A percentile compares a stretch with the other conserved stretches of the same genome.
These are phyloP conservation scores for Ceratobasidium papillatum DNA, from an alignment of 1,284 basidiomycete genomes.

Conservation along the genomic window DNA sequence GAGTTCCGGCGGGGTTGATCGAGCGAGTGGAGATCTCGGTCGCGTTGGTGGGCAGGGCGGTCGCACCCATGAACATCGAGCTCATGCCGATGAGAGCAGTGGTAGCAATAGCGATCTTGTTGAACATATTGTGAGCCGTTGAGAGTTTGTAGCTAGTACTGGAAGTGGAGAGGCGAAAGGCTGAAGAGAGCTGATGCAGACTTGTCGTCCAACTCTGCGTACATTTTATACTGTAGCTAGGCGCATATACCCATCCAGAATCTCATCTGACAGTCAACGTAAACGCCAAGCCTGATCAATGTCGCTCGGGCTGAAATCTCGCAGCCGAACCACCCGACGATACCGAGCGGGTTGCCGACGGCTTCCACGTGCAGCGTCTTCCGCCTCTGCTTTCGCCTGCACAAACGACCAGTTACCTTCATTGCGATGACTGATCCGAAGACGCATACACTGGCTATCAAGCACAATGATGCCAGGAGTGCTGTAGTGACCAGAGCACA, in stretches of 20 bases:
- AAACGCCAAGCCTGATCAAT: neutral
- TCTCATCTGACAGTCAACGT: neutral
- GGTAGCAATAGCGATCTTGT: slow-evolving; percentile 5
- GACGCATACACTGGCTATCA: neutral
- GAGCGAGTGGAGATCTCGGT: slow-evolving; percentile 17
- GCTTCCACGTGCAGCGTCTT: neutral
- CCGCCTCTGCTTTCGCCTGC: neutral
- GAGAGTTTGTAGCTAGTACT: neutral
- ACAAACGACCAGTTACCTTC: neutral
- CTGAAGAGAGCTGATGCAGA: neutral
- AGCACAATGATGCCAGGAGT: neutral
- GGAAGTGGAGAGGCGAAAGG: neutral
- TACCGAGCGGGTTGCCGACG: slow-evolving; percentile 4
- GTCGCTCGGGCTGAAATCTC: neutral
- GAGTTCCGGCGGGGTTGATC: slow-evolving; percentile 31
- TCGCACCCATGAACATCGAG: slow-evolving; percentile 11
- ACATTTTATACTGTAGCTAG: neutral
- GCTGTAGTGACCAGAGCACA: neutral
- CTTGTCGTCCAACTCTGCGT: neutral
- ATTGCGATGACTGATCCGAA: neutral
- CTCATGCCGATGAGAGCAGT: slow-evolving; percentile 13
- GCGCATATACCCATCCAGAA: neutral
- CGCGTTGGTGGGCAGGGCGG: slow-evolving; percentile 30
- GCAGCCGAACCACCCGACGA: slow-evolving; percentile 6
- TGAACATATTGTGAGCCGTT: slow-evolving; percentile 13